phyloP scores from a whole-genome alignment of 228 moss, liverwort and hornwort genomes.

The Sphagnum fallax region DNA sequence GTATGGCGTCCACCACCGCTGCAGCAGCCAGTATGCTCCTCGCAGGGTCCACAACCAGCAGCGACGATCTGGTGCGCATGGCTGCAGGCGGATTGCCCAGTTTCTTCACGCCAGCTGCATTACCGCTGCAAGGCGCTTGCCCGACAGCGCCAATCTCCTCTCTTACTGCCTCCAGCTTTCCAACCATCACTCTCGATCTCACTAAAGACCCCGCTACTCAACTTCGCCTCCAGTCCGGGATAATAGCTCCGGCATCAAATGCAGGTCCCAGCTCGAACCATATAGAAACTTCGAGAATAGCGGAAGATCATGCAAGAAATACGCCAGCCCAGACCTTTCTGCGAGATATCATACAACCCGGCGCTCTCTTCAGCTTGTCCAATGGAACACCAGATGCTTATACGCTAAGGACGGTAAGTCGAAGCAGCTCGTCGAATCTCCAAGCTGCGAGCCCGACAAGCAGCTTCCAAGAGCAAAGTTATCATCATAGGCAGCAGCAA shows the following conservation, averaged over 20 bases:
- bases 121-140: slow-evolving; percentile 2
- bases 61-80: slow-evolving; percentile 2
- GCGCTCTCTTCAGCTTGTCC: neutral
- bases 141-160: slow-evolving; percentile 2
- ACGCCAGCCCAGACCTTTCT: neutral
- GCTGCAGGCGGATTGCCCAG: neutral
- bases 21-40: slow-evolving; percentile 30
- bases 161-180: slow-evolving; percentile 8
- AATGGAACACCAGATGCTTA: neutral
- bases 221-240: slow-evolving; percentile 12
- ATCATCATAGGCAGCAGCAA: slow-evolving; percentile 5
- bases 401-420: slow-evolving; percentile 1
- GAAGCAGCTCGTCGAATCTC: slow-evolving; percentile 12
- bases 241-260: neutral
- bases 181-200: slow-evolving; percentile 29
- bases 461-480: slow-evolving; percentile 3
- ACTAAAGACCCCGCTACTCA: slow-evolving; percentile 25
- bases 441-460: neutral
- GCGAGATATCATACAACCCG: neutral
- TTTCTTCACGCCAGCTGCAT: neutral
- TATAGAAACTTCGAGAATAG: no score
- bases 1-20: slow-evolving; percentile 33
- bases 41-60: slow-evolving; percentile 18
- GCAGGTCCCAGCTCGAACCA: neutral
- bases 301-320: neutral